phyloP scores from a whole-genome alignment of 2,329 filamentous ascomycete species.

The Magnaporthiopsis incrustans region DNA sequence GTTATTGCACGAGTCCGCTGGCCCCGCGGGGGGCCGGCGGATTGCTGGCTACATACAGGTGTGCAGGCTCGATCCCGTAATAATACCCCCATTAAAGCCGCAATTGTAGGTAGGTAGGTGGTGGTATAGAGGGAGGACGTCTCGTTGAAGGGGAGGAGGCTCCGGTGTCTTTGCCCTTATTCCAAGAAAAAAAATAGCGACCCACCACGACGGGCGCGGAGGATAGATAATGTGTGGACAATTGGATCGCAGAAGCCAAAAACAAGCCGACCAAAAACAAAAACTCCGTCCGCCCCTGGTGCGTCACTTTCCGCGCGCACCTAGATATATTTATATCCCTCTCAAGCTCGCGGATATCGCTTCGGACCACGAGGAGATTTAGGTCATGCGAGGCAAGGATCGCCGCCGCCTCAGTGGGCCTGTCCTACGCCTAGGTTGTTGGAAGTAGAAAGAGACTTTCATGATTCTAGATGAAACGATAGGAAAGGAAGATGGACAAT shows the following conservation, averaged over 20 bases:
- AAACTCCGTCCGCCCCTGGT: neutral
- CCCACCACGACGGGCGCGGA: neutral
- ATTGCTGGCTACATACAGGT: no score
- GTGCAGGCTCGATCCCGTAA: no score
- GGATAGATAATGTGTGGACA: neutral
- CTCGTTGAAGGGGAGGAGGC: neutral
- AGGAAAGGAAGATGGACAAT: neutral
- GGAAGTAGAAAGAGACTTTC: neutral
- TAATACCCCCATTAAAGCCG: no score
- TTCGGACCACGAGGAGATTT: neutral
- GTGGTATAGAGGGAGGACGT: neutral
- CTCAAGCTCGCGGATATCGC: neutral
- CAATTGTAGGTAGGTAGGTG: neutral
- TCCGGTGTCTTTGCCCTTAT: neutral
- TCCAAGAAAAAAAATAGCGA: neutral
- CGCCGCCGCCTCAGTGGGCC: no score
- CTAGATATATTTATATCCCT: neutral
- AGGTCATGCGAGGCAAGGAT: neutral
- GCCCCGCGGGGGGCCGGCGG: no score
- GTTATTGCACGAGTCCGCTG: no score
- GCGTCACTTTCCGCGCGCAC: neutral
- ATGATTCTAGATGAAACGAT: neutral
- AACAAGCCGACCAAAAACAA: neutral
- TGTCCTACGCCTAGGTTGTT: no score
- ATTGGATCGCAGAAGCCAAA: neutral